phyloP scores from a whole-genome alignment of 2,329 filamentous ascomycete species.

The Emericellopsis atlantica region DNA sequence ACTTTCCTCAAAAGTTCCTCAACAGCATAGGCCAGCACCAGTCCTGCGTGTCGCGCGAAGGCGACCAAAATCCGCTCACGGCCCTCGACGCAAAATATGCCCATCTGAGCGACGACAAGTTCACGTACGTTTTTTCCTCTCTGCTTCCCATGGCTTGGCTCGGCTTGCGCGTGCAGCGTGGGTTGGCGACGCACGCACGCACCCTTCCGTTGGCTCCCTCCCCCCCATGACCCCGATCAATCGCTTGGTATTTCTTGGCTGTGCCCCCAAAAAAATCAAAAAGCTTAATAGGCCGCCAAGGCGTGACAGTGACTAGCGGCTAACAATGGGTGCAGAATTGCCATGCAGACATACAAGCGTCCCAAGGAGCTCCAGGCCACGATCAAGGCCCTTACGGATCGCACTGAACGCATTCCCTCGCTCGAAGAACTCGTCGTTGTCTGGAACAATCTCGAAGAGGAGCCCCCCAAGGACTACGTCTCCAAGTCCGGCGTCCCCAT shows the following conservation, averaged over 20 bases:
- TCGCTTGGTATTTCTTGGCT: too few species aligned
- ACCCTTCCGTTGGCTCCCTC: too few species aligned
- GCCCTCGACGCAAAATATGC: constrained; percentile 1
- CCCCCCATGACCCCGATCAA: too few species aligned
- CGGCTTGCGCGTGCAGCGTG: too few species aligned
- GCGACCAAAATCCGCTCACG: not conserved
- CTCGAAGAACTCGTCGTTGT: constrained; percentile 14
- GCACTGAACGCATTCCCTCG: constrained; percentile 9
- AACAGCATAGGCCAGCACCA: not conserved
- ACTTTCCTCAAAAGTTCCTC: not conserved
- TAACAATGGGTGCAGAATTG: constrained; percentile 3
- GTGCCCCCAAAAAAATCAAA: too few species aligned
- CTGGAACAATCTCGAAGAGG: constrained; percentile 13
- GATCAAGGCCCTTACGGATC: constrained; percentile 7
- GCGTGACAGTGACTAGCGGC: constrained; percentile 4
- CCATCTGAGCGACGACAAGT: constrained; percentile 10
- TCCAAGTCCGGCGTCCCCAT: constrained; percentile 10
- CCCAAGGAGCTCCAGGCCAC: constrained; percentile 12
- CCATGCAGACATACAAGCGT: constrained; percentile 12
- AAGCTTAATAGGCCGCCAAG: too few species aligned
- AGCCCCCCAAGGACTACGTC: constrained; percentile 8
- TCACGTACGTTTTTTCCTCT: constrained; percentile 12
- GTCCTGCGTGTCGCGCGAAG: not conserved
- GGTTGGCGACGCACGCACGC: too few species aligned
- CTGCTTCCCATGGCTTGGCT: not conserved